Evolutionary conservation across 768 basidiomycete species (phyloP), one percentile per base, ranked within the genome.

Genomic region (Boletus fagicola): DNA sequence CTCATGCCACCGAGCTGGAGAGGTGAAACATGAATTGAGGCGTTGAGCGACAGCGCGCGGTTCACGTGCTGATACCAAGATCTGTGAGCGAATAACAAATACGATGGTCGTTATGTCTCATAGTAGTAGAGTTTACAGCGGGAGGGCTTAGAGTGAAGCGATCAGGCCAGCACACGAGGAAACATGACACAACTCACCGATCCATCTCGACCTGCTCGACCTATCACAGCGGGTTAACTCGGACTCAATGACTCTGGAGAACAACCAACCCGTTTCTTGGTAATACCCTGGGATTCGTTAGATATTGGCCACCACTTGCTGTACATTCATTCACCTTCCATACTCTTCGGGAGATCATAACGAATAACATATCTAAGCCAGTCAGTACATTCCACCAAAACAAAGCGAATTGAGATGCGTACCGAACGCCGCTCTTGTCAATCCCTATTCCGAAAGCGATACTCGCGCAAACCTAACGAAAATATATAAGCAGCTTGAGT

Each of bases 371-470:
- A 92, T 38, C 89, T 66, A 48, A 38, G 12, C 38, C 78, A 46
- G 26, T 63, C 12, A 62, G 22, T 16, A 36, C 39, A 45, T n/a
- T 33, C 8, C 1, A 35, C 9, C 11, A 26, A 44, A 38, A 45
- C 3, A 35, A 18, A 39, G 20, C 3, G 15, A 20, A 54, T 1
- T 2, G 31, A 31, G 36, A 33, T 7, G 43, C 72, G 22, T 66
- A 84, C 84, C 88, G 79, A 51, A 90, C 88, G 59, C 91, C 86
- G 20, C 81, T 75, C 73, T 92, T 93, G 68, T 94, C 90, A 44
- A 94, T 92, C 2, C 91, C 91, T 74, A 92, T 84, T 2, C 92
- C 92, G 62, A 93, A 94, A 5, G 91, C 91, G 49, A 93, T 82
- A 0, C 90, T 90, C 11, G 88, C 88, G 26, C 88, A 84, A 43